Base-by-base conservation (phyloP, 371 early-diverging fungal genomes). In the Syncephalastrum monosporum region DNA sequence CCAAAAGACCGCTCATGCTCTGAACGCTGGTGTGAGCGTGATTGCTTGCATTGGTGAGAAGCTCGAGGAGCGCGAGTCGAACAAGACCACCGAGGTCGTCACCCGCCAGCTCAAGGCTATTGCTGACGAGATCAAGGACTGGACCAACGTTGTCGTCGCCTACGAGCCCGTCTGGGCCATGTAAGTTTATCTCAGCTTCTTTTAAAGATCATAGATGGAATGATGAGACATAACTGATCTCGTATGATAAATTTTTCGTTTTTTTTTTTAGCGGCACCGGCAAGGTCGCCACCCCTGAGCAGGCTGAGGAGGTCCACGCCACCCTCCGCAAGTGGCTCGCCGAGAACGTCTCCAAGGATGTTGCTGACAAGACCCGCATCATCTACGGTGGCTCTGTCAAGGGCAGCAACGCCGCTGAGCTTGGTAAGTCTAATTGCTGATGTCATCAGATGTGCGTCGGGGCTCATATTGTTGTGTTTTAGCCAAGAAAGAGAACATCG, bases 131-230 rank as follows among this genome's bases (percentile, higher is more conserved):
- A 64, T 90, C 63, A 70, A 77, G 51, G 91, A 94, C 82, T 95
- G 95, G 97, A 73, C 82, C 57, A 83, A 93, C 68, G 88, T 99
- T 57, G 98, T 98, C 41, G 81, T 99, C 77, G 99, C 99, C 64
- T 99, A 99, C 74, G 99, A 99, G 83, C 99, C 99, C 55, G 97
- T 99, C 53, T 99, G 99, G 99, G 99, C 99, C 55, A 92, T 83
- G 70, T 69, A 63, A 69, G 70, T 63, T 3, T 16, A 16, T 38
- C 16, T 38, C 17, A 13, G 14, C 33, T 23, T 43, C 33, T 23
- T 43, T 42, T 43, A 4, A 10, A 43, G 14, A 19, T n/a, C 42
- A 24, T 16, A 41, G 46, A 49, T 33, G 38, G 29, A 6, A 33
- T 27, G 27, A 27, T 27, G 27, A 3, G 7, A 27, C 27, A 45